Percentiles rank a stretch among this genome's conserved stretches.
phyloP scores from a whole-genome alignment of 768 basidiomycete species.

The Russula griseocarnosa region DNA sequence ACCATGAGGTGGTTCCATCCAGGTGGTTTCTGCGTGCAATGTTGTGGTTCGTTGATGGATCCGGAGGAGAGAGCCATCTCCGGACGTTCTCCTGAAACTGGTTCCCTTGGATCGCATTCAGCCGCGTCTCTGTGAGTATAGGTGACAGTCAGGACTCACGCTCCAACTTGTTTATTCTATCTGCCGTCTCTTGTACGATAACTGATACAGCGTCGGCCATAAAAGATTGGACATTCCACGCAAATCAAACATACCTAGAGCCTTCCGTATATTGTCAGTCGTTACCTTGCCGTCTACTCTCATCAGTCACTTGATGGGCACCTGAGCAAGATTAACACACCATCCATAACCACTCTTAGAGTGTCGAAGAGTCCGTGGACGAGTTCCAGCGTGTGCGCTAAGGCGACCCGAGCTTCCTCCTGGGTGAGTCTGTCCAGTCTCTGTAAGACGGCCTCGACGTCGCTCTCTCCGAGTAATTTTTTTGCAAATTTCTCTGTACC shows the following conservation, averaged over 20 bases:
- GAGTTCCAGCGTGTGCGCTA: background rate
- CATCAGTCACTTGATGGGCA: background rate
- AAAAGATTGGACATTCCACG: background rate
- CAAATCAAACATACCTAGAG: background rate
- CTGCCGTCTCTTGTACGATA: background rate
- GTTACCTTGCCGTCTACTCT: background rate
- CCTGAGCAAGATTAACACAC: background rate
- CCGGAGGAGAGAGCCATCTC: background rate
- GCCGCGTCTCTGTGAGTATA: too few relatives aligned
- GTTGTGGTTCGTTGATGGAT: background rate
- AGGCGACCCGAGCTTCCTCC: background rate
- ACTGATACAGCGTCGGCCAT: background rate
- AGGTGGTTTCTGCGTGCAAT: background rate
- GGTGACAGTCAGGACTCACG: background rate
- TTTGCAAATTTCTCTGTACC: background rate
- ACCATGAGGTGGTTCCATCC: background rate
- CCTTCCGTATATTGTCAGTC: background rate
- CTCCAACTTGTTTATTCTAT: background rate
- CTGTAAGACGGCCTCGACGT: background rate
- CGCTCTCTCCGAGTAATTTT: background rate
- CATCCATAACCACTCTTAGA: background rate
- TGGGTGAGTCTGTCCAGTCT: slow-evolving; percentile 2
- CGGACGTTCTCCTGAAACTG: background rate
- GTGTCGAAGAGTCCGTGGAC: background rate
- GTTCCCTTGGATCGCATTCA: background rate